A percentile compares a stretch with the other conserved stretches of the same genome.
Evolutionary conservation across 768 basidiomycete genomes (phyloP).

Genomic region (Mycena galericulata): DNA sequence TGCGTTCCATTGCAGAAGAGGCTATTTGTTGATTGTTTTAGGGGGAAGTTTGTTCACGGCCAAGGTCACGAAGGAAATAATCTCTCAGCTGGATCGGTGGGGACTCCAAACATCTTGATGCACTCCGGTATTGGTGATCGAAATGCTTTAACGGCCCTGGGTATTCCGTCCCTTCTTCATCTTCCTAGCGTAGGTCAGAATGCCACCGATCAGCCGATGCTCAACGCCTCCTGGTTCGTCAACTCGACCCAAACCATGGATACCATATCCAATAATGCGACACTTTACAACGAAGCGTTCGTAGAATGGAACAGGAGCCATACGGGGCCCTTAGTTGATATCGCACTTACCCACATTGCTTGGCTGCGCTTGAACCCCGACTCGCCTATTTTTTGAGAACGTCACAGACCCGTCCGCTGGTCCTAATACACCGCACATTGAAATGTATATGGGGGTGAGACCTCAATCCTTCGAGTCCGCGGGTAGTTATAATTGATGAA

Average conservation of each 20-base stretch:
- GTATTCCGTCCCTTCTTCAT: constrained; percentile 31
- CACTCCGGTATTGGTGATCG: constrained; percentile 44
- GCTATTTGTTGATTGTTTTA: neutral
- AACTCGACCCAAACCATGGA: constrained; percentile 30
- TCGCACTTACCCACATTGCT: constrained; percentile 27
- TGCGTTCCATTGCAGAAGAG: neutral
- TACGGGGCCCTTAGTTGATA: constrained; percentile 39
- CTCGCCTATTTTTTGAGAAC: constrained; percentile 4
- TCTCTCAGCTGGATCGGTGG: constrained; percentile 47
- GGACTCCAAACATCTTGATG: constrained; percentile 42
- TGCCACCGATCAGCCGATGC: constrained; percentile 38
- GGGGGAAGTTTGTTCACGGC: constrained; percentile 10
- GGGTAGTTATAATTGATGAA: too few species aligned
- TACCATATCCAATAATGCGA: constrained; percentile 22
- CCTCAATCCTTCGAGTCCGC: neutral
- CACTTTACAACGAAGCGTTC: constrained; percentile 24
- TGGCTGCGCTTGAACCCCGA: constrained; percentile 32
- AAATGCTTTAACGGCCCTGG: constrained; percentile 18
- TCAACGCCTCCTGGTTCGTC: constrained; percentile 35
- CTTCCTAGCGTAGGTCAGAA: constrained; percentile 41
- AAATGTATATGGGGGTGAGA: constrained; percentile 17
- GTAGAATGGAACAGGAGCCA: constrained; percentile 36
- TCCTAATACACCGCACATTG: constrained; percentile 37
- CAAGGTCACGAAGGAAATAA: constrained; percentile 43
- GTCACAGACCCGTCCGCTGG: constrained; percentile 39